These are phyloP conservation scores for Diplodia seriata DNA, from an alignment of 2,329 filamentous ascomycete genomes.

Conservation along the genomic window DNA sequence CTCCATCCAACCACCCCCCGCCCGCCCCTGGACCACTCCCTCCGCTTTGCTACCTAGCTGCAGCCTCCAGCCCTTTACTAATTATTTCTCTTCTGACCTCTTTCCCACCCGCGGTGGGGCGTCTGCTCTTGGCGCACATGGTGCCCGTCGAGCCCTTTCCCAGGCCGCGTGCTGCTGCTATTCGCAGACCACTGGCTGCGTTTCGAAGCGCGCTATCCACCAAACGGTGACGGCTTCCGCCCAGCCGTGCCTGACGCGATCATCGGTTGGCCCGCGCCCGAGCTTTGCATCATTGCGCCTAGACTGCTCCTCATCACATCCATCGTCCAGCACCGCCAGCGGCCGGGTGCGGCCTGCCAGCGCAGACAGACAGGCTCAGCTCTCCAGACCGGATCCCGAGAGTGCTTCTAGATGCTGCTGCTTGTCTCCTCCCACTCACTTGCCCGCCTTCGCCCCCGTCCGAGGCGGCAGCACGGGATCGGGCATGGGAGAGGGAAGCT, in stretches of 20 bases:
- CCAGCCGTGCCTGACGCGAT: constrained; percentile 24
- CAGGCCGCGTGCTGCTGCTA: constrained; percentile 17
- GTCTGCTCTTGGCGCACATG: constrained; percentile 1
- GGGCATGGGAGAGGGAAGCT: not conserved
- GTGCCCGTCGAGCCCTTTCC: too few relatives aligned
- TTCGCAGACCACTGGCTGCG: not conserved
- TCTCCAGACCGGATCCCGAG: not conserved
- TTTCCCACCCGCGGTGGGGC: constrained; percentile 5
- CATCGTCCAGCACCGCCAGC: not conserved
- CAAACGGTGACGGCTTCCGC: constrained; percentile 8
- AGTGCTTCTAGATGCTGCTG: not conserved
- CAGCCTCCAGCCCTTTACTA: not conserved
- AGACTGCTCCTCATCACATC: constrained; percentile 2
- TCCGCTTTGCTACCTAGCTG: not conserved
- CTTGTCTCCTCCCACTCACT: not conserved
- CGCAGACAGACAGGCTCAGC: not conserved
- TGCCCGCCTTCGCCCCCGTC: not conserved
- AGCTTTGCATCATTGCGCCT: constrained; percentile 22
- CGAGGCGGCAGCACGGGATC: not conserved
- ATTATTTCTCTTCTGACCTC: constrained; percentile 8
- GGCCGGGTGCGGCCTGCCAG: not conserved
- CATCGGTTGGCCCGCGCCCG: not conserved
- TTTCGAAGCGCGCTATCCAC: not conserved
- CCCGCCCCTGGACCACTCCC: not conserved
- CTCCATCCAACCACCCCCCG: not conserved